These are phyloP conservation scores for Sutorius australiensis DNA, from an alignment of 768 basidiomycete genomes.

Conservation along the genomic window DNA sequence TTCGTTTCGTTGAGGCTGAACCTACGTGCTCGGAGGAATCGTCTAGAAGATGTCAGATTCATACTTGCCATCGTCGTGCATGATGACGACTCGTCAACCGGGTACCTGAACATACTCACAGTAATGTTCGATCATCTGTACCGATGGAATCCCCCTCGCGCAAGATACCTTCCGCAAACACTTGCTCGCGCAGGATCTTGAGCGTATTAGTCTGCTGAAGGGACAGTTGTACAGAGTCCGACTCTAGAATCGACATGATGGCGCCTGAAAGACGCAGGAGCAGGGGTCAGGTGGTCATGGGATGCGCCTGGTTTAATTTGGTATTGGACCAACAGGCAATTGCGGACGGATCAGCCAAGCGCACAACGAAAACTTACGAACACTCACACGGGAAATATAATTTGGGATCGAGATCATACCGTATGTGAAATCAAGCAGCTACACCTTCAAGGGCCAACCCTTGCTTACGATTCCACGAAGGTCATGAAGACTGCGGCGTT, in stretches of 20 bases:
- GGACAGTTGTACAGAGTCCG: slow-evolving; percentile 11
- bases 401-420: neutral
- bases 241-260: slow-evolving; percentile 13
- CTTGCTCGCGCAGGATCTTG: slow-evolving; percentile 46
- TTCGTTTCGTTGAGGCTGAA: slow-evolving; percentile 57
- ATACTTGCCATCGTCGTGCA: neutral
- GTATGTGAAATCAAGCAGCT: neutral
- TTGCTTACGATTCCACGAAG: neutral
- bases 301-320: neutral
- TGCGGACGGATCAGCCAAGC: neutral
- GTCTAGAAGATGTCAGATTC: slow-evolving; percentile 36
- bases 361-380: neutral
- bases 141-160: slow-evolving; percentile 61
- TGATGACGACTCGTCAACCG: neutral
- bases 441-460: neutral
- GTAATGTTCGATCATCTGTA: slow-evolving; percentile 53
- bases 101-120: slow-evolving; percentile 39
- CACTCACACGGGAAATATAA: neutral
- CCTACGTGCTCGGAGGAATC: slow-evolving; percentile 73
- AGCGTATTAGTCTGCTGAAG: slow-evolving; percentile 38
- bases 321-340: neutral
- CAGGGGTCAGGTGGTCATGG: neutral
- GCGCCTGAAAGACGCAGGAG: neutral
- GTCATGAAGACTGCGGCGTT: neutral
- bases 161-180: slow-evolving; percentile 51